These are phyloP conservation scores for Fomitopsis pinicola DNA, from an alignment of 1,284 basidiomycete species.

Conservation along the genomic window DNA sequence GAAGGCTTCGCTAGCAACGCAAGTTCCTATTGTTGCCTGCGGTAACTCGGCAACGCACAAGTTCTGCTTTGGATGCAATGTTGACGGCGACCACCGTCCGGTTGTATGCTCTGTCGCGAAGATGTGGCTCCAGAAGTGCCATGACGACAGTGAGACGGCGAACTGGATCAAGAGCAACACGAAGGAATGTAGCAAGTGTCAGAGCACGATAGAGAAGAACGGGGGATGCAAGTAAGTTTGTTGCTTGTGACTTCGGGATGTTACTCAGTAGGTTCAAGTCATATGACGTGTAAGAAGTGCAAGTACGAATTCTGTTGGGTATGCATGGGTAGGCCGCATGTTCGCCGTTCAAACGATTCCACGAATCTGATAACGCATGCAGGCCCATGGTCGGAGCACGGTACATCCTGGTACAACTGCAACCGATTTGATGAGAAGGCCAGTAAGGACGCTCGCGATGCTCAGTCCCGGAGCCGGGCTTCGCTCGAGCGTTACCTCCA, in stretches of 20 bases:
- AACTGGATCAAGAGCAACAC: conserved; percentile 99
- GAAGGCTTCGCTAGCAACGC: conserved; percentile 67
- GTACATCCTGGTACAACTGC: conserved; percentile 97
- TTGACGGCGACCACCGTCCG: conserved; percentile 87
- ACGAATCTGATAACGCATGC: conserved; percentile 29
- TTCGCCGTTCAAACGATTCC: conserved; percentile 36
- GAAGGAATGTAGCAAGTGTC: conserved; percentile 94
- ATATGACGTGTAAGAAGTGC: conserved; percentile 99
- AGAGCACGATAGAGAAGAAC: conserved; percentile 99
- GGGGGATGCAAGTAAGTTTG: conserved; percentile 94
- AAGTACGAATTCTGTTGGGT: conserved; percentile 88
- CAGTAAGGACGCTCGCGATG: conserved; percentile 85
- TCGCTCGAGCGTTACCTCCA: conserved; percentile 96
- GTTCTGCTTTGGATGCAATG: conserved; percentile 90
- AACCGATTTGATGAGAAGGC: conserved; percentile 96
- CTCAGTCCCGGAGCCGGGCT: conserved; percentile 83
- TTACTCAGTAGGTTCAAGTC: conserved; percentile 44
- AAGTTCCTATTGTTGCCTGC: conserved; percentile 91
- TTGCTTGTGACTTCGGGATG: conserved; percentile 7
- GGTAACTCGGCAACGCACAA: conserved; percentile 59
- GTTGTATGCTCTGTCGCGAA: conserved; percentile 86
- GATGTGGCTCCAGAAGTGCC: conserved; percentile 97
- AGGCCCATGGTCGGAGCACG: conserved; percentile 97
- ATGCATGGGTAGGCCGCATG: conserved; percentile 56
- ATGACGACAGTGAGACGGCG: conserved; percentile 96